Base-by-base conservation (phyloP, 495 filamentous ascomycete species). In the Aspergillus conjunctus region DNA sequence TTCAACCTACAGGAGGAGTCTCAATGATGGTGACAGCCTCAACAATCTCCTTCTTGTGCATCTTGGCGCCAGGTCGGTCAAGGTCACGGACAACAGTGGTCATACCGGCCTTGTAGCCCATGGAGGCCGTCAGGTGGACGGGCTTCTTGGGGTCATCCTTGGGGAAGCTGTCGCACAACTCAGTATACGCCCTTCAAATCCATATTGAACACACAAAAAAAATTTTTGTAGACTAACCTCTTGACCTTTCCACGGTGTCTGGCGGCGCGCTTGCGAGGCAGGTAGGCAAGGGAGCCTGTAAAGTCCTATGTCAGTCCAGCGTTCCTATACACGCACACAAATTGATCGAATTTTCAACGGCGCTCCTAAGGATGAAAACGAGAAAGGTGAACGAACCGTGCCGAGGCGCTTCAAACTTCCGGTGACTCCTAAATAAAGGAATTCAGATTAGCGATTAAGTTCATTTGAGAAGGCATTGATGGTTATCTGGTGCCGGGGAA, bases 31-130 rank as follows among this genome's bases (percentile, higher is more conserved):
- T 95, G 72, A 91, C 92, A 72, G 95, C 95, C 87, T 99, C 95
- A 69, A 99, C 95, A 76, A 99, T 86, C 85, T 99, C 95, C 90
- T 98, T 98, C 91, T 98, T 98, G 88, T 99, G 91, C 83, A 94
- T 89, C 88, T 99, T 99, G 71, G 95, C 95, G 80, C 95, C 95
- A 61, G 95, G 95, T 76, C 95, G 90, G 87, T 99, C 95, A 75
- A 99, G 87, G 81, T 99, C 95, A 82, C 95, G 95, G 77, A 99
- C 95, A 82, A 98, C 93, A 68, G 95, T 99, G 78, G 91, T 97
- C 95, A 99, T 99, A 82, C 95, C 95, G 74, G 95, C 95, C 91
- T 99, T 99, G 89, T 99, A 99, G 77, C 95, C 95, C 86, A 99
- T 92, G 74, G 90, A 84, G 78, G 95, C 95, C 63, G 95, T 99